phyloP scores from a whole-genome alignment of 1,284 basidiomycete genomes.

The Ganoderma lucidum region DNA sequence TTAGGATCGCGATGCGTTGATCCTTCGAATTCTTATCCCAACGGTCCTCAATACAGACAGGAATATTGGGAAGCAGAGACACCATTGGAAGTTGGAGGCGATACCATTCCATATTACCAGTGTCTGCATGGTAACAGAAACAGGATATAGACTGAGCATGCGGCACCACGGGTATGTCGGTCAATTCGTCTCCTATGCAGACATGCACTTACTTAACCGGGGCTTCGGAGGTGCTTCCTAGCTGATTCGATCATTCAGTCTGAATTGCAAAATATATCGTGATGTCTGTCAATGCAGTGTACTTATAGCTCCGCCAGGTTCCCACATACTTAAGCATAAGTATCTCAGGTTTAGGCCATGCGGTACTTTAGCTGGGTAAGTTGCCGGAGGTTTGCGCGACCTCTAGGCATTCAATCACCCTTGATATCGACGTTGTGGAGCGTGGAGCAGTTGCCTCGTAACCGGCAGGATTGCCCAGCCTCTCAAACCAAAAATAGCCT shows the following conservation, averaged over 20 bases:
- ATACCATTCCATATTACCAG: not conserved
- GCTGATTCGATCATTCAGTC: not conserved
- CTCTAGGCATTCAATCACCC: not conserved
- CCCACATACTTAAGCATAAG: not conserved
- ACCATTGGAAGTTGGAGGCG: not conserved
- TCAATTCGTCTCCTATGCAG: not conserved
- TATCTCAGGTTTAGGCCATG: not conserved
- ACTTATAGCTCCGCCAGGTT: not conserved
- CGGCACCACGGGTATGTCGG: constrained; percentile 2
- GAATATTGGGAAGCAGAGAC: not conserved
- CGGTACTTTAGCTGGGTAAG: constrained; percentile 3
- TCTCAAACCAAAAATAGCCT: constrained; percentile 10
- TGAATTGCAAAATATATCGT: not conserved
- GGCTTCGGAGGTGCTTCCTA: not conserved
- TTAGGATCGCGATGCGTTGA: not conserved
- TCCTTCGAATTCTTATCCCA: not conserved
- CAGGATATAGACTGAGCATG: not conserved
- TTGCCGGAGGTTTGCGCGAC: too few species aligned
- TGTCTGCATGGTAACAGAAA: not conserved
- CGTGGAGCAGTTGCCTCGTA: not conserved
- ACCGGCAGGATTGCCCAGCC: not conserved
- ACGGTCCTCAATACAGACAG: not conserved
- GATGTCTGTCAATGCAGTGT: constrained; percentile 5
- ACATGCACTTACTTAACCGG: not conserved
- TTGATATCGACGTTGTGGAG: not conserved